A percentile compares a stretch with the other conserved stretches of the same genome.
These are phyloP conservation scores for Lepraria neglecta DNA, from an alignment of 495 filamentous ascomycete genomes.

Conservation along the genomic window DNA sequence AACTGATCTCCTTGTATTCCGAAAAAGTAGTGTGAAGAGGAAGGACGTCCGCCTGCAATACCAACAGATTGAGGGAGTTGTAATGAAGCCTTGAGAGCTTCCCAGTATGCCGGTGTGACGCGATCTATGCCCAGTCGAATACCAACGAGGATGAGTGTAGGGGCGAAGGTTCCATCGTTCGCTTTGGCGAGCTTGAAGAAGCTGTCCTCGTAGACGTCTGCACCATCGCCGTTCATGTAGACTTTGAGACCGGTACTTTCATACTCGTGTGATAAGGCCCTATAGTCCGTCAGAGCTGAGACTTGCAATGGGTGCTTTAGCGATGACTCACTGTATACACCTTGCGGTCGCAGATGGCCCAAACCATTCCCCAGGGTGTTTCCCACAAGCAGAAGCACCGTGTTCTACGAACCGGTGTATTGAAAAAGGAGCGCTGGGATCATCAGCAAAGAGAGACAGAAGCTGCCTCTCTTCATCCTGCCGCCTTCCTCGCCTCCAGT, in stretches of 20 bases:
- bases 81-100: slow-evolving; percentile 72
- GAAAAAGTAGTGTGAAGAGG: slow-evolving; percentile 92
- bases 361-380: slow-evolving; percentile 97
- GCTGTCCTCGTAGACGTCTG: slow-evolving; percentile 86
- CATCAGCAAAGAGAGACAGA: slow-evolving; percentile 83
- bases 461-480: slow-evolving; percentile 60
- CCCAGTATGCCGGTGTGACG: slow-evolving; percentile 87
- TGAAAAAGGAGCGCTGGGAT: slow-evolving; percentile 79
- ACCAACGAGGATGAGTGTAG: slow-evolving; percentile 83
- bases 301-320: background rate
- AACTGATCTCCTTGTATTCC: slow-evolving; percentile 84
- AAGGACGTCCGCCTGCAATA: slow-evolving; percentile 91
- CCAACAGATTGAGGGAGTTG: slow-evolving; percentile 86
- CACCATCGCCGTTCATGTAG: slow-evolving; percentile 82
- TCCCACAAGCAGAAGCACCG: slow-evolving; percentile 82
- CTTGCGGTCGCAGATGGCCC: slow-evolving; percentile 95
- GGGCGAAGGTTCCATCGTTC: slow-evolving; percentile 58
- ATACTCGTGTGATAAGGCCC: slow-evolving; percentile 62
- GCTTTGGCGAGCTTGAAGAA: slow-evolving; percentile 68
- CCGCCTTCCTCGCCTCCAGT: slow-evolving; percentile 65
- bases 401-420: slow-evolving; percentile 91
- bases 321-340: slow-evolving; percentile 77
- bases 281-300: slow-evolving; percentile 38
- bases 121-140: slow-evolving; percentile 88
- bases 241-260: slow-evolving; percentile 57